phyloP scores from a whole-genome alignment of 768 basidiomycete genomes.

The Tricholoma furcatifolium region DNA sequence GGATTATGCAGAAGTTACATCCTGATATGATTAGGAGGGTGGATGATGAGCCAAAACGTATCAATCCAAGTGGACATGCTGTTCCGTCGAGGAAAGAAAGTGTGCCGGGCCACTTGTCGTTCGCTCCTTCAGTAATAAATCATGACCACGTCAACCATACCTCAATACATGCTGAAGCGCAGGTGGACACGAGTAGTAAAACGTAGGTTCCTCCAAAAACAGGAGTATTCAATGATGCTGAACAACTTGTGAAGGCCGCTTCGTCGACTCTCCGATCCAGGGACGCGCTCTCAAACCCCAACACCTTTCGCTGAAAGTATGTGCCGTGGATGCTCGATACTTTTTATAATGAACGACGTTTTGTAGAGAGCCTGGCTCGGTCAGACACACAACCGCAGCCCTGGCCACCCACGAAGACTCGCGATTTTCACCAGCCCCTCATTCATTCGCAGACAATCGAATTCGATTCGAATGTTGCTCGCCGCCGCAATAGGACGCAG shows the following conservation, averaged over 20 bases:
- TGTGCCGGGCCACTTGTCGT: conserved; percentile 19
- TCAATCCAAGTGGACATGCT: conserved; percentile 71
- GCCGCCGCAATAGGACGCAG: conserved; percentile 24
- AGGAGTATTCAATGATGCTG: not conserved
- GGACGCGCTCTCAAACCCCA: conserved; percentile 29
- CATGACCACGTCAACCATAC: not conserved
- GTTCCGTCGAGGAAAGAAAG: conserved; percentile 24
- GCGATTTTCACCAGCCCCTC: conserved; percentile 23
- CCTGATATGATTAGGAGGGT: conserved; percentile 79
- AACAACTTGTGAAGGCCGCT: conserved; percentile 6
- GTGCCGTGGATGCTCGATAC: conserved; percentile 8
- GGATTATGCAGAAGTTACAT: conserved; percentile 40
- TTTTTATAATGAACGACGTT: not conserved
- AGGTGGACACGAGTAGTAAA: conserved; percentile 1
- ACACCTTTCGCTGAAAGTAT: conserved; percentile 30
- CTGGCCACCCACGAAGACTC: conserved; percentile 3
- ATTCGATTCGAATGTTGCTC: conserved; percentile 30
- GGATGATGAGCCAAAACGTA: conserved; percentile 63
- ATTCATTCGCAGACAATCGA: conserved; percentile 41
- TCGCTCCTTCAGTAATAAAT: conserved; percentile 12
- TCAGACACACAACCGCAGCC: conserved; percentile 31
- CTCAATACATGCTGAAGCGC: conserved; percentile 2
- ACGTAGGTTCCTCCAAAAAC: not conserved
- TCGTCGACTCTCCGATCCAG: conserved; percentile 39
- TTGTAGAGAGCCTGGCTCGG: conserved; percentile 31